Conservation (phyloP, 768 basidiomycete genomes). For the Phallus indusiatus region DNA sequence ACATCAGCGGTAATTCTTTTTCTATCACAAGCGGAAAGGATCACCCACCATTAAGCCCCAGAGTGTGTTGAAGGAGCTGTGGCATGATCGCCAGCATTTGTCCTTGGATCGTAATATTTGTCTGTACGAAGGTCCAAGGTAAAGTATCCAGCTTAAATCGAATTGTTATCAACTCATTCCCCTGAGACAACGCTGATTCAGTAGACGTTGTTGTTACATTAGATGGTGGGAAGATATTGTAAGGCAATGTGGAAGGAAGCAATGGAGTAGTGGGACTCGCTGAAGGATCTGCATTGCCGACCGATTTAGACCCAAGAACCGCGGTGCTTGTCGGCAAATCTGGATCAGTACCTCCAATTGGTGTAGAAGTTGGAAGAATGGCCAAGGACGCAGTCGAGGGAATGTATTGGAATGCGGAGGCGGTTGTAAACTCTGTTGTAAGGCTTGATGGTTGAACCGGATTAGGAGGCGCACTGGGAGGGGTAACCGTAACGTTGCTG, state of each 20-base stretch:
- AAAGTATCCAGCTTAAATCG: background rate
- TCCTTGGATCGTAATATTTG: background rate
- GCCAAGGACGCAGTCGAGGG: background rate
- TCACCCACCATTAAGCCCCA: background rate
- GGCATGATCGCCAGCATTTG: slow-evolving; percentile 1
- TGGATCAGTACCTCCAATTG: background rate
- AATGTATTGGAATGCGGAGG: background rate
- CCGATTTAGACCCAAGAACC: background rate
- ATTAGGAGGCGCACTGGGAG: background rate
- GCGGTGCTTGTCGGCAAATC: background rate
- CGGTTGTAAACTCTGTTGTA: background rate
- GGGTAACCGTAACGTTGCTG: background rate
- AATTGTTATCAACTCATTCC: background rate
- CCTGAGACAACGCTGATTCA: background rate
- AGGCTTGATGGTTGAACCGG: background rate
- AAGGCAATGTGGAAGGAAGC: background rate
- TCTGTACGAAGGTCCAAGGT: background rate
- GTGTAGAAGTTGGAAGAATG: background rate
- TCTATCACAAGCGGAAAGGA: background rate
- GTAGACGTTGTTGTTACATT: background rate
- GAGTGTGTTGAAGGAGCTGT: background rate
- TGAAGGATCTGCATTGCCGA: background rate
- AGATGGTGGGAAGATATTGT: background rate
- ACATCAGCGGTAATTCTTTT: background rate
- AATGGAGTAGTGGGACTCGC: background rate